Evolutionary conservation across 1,284 basidiomycete genomes (phyloP), one percentile per base, ranked within the genome.

Genomic region (Fomitopsis pinicola): DNA sequence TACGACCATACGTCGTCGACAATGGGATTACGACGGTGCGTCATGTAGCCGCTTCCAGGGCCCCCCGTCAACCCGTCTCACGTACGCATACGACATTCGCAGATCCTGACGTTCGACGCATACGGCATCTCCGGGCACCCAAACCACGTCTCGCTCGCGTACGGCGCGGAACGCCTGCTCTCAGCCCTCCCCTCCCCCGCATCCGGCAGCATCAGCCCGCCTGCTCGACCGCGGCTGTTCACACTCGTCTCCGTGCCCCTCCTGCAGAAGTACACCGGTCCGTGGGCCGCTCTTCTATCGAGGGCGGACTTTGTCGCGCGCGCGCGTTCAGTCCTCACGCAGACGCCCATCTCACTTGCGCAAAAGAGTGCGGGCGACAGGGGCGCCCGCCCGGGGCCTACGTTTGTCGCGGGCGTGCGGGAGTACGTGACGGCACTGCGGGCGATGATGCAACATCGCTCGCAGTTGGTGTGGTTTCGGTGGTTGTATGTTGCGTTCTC

Each of bases 31-130:
- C 83, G 48, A 83, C 83, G 0, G 92, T 93, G 64, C 60, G 86
- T 76, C 60, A 38, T n/a, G 26, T 17, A 17, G 26, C 28, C 22
- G 36, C 38, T 55, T 42, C 54, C 33, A 42, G 42, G 6, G n/a
- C n/a, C 2, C 42, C 42, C 17, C 8, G 42, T 19, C 30, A 30
- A 15, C 45, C 28, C 59, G 35, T 38, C 58, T 15, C 42, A 42
- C 54, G 48, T 57, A 35, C n/a, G 35, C 30, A 40, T 44, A 22
- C 36, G 55, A 58, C 55, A 28, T 54, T 55, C 54, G 6, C 69
- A 97, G 92, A 87, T 99, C 59, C 77, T 99, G 60, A 98, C 97
- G 0, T 99, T 99, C 69, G 97, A 99, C 76, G 65, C 75, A 0
- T 66, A 72, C 3, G 97, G 97, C 1, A 80, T 99, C 5, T 95